These are phyloP conservation scores for Grosmannia clavigera DNA, from an alignment of 2,329 filamentous ascomycete genomes.

Conservation along the genomic window DNA sequence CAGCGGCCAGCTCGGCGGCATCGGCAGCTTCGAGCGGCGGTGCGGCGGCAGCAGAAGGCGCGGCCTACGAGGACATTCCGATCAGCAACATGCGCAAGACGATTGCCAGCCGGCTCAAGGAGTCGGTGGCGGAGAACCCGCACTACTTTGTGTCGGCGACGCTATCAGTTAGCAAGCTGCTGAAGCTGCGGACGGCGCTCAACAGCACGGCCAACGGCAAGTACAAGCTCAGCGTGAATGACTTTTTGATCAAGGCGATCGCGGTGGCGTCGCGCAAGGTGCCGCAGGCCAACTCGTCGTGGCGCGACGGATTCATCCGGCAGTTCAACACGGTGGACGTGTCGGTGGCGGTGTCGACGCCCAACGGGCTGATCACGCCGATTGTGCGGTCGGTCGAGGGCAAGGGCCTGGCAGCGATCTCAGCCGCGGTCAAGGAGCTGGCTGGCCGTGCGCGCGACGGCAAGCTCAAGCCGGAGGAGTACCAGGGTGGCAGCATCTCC, in stretches of 20 bases:
- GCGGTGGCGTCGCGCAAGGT: constrained; percentile 84
- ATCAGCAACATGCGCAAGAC: constrained; percentile 94
- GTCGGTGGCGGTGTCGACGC: constrained; percentile 89
- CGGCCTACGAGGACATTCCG: constrained; percentile 72
- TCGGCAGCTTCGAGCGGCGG: constrained; percentile 29
- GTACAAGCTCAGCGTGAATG: constrained; percentile 99
- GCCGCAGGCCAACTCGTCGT: constrained; percentile 89
- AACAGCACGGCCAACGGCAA: constrained; percentile 81
- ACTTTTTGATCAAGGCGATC: constrained; percentile 97
- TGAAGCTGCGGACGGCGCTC: constrained; percentile 89
- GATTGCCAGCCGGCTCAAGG: constrained; percentile 79
- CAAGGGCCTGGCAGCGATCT: constrained; percentile 82
- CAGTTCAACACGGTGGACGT: constrained; percentile 91
- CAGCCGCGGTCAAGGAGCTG: constrained; percentile 82
- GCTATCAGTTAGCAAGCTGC: constrained; percentile 85
- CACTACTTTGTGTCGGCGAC: constrained; percentile 94
- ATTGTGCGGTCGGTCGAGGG: constrained; percentile 84
- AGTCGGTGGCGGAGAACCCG: constrained; percentile 87
- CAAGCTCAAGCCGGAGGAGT: constrained; percentile 99
- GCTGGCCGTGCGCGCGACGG: constrained; percentile 91
- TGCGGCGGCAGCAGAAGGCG: constrained; percentile 34
- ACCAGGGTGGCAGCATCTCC: constrained; percentile 97
- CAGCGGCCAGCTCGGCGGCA: not conserved
- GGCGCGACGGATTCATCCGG: constrained; percentile 81
- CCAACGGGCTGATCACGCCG: constrained; percentile 88